These are phyloP conservation scores for Orbilia oligospora DNA, from an alignment of 2,329 filamentous ascomycete species.

Conservation along the genomic window DNA sequence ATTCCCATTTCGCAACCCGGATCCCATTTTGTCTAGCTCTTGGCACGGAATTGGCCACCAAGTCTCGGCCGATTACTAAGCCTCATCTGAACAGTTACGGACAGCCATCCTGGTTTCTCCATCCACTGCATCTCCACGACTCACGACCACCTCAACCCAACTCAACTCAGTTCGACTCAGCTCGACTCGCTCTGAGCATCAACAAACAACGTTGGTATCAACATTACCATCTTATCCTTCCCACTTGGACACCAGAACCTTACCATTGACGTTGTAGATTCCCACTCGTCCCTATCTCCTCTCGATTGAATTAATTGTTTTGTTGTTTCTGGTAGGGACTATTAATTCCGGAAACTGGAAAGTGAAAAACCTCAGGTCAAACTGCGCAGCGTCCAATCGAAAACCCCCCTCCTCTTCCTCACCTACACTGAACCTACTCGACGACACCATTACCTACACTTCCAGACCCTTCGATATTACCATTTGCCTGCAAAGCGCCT, in stretches of 20 bases:
- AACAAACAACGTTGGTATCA: not conserved
- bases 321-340: not conserved
- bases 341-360: conserved; percentile 17
- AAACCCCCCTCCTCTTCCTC: conserved; percentile 8
- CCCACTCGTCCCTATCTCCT: not conserved
- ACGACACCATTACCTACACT: conserved; percentile 7
- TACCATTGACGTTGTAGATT: not conserved
- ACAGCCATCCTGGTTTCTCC: conserved; percentile 17
- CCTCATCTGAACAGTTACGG: not conserved
- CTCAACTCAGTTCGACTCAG: not conserved
- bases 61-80: conserved; percentile 44
- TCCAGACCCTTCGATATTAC: conserved; percentile 31
- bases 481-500: not conserved
- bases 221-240: conserved; percentile 6
- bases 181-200: not conserved
- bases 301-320: not conserved
- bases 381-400: conserved; percentile 27
- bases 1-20: not conserved
- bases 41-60: conserved; percentile 26
- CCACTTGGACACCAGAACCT: not conserved
- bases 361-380: conserved; percentile 20
- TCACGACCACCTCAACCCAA: not conserved
- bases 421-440: conserved; percentile 9
- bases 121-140: conserved; percentile 10
- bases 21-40: not conserved